Base-by-base conservation (phyloP, 2,329 filamentous ascomycete species). In the Diatrype stigma region DNA sequence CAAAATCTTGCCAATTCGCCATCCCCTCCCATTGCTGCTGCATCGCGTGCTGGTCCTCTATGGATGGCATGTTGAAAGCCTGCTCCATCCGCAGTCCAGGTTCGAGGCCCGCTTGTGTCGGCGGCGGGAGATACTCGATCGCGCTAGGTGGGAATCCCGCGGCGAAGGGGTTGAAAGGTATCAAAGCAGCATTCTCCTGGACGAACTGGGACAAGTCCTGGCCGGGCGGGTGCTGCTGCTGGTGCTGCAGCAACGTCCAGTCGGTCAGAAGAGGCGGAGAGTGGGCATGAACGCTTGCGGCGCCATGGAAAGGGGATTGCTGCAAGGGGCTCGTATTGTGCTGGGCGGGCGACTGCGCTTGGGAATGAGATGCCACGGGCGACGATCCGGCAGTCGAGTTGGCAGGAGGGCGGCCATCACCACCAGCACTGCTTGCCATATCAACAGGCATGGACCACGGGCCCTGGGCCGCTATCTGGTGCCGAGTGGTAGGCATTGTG, bases 1-100 rank as follows among this genome's bases (percentile, higher is more conserved):
- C 84, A 62, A 96, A 88, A 63, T 96, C 90, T 56, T 90, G 85
- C 84, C 87, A 91, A 58, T 87, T 86, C 46, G 86, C 82, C 73
- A 88, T 84, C 56, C 84, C 69, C 28, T 72, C 82, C 85, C 75
- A 89, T 66, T 51, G 73, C 62, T 61, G 64, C 65, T 75, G 82
- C 71, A 78, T 76, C 16, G 78, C 70, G 46, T 81, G 80, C n/a
- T 74, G 68, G 51, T 81, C 78, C 42, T 83, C 78, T 58, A 83
- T 77, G 42, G 80, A 73, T 30, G 79, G 76, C 66, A 86, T 76
- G 53, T 72, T 73, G 70, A 87, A 91, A 3, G 82, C 72, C 34
- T 81, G 78, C 53, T 87, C 85, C 62, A 90, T 74, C 51, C 75
- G 72, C 34, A 84, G 68, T 56, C 85, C 76, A 16, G 82, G 73